A percentile compares a stretch with the other conserved stretches of the same genome.
These are phyloP conservation scores for Spatholobus suberectus DNA, from an alignment of 306 rosid species.

Conservation along the genomic window DNA sequence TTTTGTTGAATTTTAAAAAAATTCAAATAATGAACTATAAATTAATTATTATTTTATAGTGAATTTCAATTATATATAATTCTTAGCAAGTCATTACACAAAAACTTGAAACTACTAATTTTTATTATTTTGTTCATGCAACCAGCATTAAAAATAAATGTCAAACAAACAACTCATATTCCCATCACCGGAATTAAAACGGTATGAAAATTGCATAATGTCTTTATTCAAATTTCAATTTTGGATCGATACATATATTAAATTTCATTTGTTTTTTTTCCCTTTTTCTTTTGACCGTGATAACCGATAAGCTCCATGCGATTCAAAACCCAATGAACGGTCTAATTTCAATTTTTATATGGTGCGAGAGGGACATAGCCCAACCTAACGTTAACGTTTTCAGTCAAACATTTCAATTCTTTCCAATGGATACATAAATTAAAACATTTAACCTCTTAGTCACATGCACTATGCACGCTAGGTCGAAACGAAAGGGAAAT, in stretches of 20 bases:
- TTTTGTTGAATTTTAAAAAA: no score
- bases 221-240: neutral
- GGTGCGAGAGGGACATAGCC: neutral
- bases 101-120: no score
- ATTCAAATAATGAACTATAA: no score
- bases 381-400: neutral
- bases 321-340: neutral
- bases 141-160: no score
- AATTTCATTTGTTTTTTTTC: neutral
- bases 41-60: no score
- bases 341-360: conserved; percentile 6
- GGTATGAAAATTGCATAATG: neutral
- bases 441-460: conserved; percentile 7
- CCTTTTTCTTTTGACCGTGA: neutral
- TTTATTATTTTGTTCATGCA: no score
- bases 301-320: neutral
- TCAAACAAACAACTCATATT: no score
- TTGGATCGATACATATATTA: neutral
- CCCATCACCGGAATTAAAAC: neutral
- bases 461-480: conserved; percentile 20
- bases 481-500: neutral
- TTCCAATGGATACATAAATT: neutral
- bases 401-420: neutral
- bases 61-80: no score
- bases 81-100: no score